phyloP scores from a whole-genome alignment of 2,329 filamentous ascomycete species.

The Penicillium sp. region DNA sequence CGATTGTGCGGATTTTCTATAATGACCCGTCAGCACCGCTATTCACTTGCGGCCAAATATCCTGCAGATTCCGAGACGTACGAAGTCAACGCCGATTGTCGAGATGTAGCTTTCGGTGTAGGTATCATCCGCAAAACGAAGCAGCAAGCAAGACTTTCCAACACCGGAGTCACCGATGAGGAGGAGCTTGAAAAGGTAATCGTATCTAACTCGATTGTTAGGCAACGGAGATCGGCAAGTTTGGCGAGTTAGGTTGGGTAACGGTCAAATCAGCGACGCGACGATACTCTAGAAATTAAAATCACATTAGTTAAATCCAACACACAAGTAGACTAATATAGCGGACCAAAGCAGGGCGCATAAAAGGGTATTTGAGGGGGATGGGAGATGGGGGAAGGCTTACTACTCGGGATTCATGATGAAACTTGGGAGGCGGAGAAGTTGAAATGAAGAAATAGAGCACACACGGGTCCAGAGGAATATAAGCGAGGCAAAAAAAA shows the following conservation, averaged over 20 bases:
- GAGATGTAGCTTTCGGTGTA: slow-evolving; percentile 99
- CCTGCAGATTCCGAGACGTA: slow-evolving; percentile 52
- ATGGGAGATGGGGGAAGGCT: slow-evolving; percentile 22
- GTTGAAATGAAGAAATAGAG: slow-evolving; percentile 6
- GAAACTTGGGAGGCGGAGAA: slow-evolving; percentile 12
- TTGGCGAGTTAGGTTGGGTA: background rate
- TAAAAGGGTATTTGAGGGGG: slow-evolving; percentile 5
- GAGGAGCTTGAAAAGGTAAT: slow-evolving; percentile 99
- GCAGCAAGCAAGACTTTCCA: slow-evolving; percentile 97
- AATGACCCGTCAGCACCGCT: slow-evolving; percentile 19
- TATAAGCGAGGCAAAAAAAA: slow-evolving; percentile 13
- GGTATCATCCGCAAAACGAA: slow-evolving; percentile 97
- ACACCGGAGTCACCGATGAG: slow-evolving; percentile 99
- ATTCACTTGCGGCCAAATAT: slow-evolving; percentile 1
- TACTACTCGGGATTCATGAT: slow-evolving; percentile 53
- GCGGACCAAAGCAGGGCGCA: slow-evolving; percentile 1
- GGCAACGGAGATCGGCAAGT: slow-evolving; percentile 20
- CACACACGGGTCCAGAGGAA: slow-evolving; percentile 9
- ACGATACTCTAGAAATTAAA: slow-evolving; percentile 25
- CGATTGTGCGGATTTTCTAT: slow-evolving; percentile 99
- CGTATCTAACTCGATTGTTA: slow-evolving; percentile 70
- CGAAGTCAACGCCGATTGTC: slow-evolving; percentile 98
- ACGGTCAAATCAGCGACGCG: background rate
- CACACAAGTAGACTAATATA: background rate
- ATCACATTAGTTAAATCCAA: slow-evolving; percentile 12